Percentiles rank a stretch among this genome's conserved stretches.
These are phyloP conservation scores for Zygosaccharomyces gambellarensis DNA, from an alignment of 805 yeast species.

Conservation along the genomic window DNA sequence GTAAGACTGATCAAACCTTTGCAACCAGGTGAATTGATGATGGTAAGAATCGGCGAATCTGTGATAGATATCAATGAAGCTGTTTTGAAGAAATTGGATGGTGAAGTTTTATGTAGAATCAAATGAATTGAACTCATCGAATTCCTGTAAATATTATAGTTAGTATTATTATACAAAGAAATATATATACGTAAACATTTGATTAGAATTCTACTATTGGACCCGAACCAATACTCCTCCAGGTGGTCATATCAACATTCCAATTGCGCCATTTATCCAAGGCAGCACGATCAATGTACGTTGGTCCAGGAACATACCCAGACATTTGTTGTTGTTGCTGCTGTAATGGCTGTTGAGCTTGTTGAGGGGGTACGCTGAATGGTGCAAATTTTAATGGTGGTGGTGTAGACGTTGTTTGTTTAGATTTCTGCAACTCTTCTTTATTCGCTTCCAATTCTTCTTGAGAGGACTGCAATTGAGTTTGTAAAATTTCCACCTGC, in stretches of 20 bases:
- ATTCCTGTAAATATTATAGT: slow-evolving; percentile 7
- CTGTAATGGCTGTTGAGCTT: slow-evolving; percentile 25
- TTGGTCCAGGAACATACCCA: slow-evolving; percentile 5
- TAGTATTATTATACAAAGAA: slow-evolving; percentile 1
- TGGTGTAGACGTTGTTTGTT: slow-evolving; percentile 10
- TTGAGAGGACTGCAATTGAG: slow-evolving; percentile 27
- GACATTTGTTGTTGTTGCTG: not conserved
- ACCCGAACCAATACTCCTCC: slow-evolving; percentile 72
- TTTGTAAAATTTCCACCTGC: slow-evolving; percentile 33
- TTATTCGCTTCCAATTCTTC: slow-evolving; percentile 22
- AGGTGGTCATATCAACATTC: slow-evolving; percentile 79
- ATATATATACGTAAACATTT: slow-evolving; percentile 9
- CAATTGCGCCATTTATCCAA: slow-evolving; percentile 74
- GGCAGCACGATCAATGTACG: slow-evolving; percentile 48
- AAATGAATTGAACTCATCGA: slow-evolving; percentile 32
- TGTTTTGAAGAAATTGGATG: slow-evolving; percentile 58
- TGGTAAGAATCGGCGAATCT: slow-evolving; percentile 52
- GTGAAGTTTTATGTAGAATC: slow-evolving; percentile 79
- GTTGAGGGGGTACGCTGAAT: slow-evolving; percentile 14
- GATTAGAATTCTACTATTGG: slow-evolving; percentile 47
- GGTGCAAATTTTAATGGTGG: slow-evolving; percentile 14
- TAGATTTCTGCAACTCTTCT: slow-evolving; percentile 27
- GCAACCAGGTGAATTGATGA: slow-evolving; percentile 84
- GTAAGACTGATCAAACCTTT: slow-evolving; percentile 74
- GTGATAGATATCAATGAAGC: slow-evolving; percentile 84